Percentiles rank a stretch among this genome's conserved stretches.
These are phyloP conservation scores for Pleomassaria siparia DNA, from an alignment of 2,329 filamentous ascomycete species.

Conservation along the genomic window DNA sequence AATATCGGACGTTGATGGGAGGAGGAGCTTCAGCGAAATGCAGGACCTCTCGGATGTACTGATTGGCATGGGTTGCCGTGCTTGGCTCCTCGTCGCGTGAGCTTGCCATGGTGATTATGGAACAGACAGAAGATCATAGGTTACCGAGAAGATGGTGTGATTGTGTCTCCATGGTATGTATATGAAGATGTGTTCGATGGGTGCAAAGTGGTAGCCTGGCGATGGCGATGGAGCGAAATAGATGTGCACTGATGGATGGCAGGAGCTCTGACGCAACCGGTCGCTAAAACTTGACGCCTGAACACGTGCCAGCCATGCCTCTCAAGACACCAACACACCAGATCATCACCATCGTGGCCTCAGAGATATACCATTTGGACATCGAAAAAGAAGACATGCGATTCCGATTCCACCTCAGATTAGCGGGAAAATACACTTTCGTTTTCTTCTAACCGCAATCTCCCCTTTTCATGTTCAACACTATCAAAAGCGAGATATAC, in stretches of 20 bases:
- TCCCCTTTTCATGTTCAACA: too few relatives aligned
- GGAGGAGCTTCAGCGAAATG: conserved; percentile 41
- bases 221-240: neutral
- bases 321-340: neutral
- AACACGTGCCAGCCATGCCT: conserved; percentile 4
- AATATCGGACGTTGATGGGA: conserved; percentile 58
- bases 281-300: conserved; percentile 8
- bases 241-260: conserved; percentile 1
- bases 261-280: conserved; percentile 7
- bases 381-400: conserved; percentile 17
- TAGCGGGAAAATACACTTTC: too few relatives aligned
- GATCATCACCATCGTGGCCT: neutral
- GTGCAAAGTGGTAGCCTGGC: conserved; percentile 8
- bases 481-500: too few relatives aligned
- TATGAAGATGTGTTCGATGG: neutral
- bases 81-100: conserved; percentile 15
- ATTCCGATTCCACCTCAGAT: too few relatives aligned
- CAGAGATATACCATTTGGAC: neutral
- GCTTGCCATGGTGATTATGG: conserved; percentile 16
- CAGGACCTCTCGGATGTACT: conserved; percentile 49
- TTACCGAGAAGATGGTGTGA: neutral
- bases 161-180: conserved; percentile 5
- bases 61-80: conserved; percentile 40
- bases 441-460: too few relatives aligned
- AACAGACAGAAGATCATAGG: conserved; percentile 1